These are phyloP conservation scores for Hamamelis virginiana DNA, from an alignment of 164 flowering plant species.

Conservation along the genomic window DNA sequence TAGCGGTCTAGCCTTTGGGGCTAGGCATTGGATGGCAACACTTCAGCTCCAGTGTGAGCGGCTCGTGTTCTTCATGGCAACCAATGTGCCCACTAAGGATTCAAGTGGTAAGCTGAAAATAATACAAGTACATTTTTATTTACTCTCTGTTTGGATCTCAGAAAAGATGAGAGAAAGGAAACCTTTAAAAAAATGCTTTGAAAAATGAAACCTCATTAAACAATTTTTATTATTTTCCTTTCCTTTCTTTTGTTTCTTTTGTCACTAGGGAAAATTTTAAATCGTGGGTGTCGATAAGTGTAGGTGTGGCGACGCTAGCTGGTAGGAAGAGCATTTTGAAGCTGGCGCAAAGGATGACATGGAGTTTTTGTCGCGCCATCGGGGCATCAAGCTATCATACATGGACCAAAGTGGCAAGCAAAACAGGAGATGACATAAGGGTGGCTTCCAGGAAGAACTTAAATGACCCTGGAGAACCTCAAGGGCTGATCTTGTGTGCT, in stretches of 20 bases:
- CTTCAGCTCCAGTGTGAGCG: slow-evolving; percentile 87
- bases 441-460: slow-evolving; percentile 81
- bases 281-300: neutral
- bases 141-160: too few species aligned
- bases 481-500: slow-evolving; percentile 83
- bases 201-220: too few species aligned
- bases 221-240: too few species aligned
- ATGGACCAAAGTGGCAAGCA: slow-evolving; percentile 77
- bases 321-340: slow-evolving; percentile 91
- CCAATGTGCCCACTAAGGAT: slow-evolving; percentile 95
- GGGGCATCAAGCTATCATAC: slow-evolving; percentile 88
- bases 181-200: too few species aligned
- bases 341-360: slow-evolving; percentile 88
- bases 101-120: slow-evolving; percentile 61
- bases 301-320: slow-evolving; percentile 83
- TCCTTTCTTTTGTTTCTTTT: too few species aligned
- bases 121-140: too few species aligned
- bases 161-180: too few species aligned
- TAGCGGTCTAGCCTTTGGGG: slow-evolving; percentile 91
- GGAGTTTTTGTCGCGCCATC: slow-evolving; percentile 63
- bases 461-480: slow-evolving; percentile 87
- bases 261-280: neutral
- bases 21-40: slow-evolving; percentile 87
- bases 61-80: slow-evolving; percentile 92
- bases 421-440: slow-evolving; percentile 77